phyloP scores from a whole-genome alignment of 371 early-diverging fungal species.

The Dichotomocladium elegans region DNA sequence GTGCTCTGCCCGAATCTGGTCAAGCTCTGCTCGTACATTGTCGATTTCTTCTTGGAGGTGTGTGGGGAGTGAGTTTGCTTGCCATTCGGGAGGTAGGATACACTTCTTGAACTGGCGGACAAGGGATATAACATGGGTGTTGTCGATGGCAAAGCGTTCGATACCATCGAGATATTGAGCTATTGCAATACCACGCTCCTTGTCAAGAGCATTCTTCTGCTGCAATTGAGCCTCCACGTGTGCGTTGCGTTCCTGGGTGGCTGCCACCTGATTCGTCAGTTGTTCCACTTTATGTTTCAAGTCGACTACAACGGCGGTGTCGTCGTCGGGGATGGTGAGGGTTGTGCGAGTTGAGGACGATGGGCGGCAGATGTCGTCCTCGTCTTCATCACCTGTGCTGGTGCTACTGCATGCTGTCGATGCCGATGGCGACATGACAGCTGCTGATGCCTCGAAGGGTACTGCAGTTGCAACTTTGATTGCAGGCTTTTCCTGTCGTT shows the following conservation, averaged over 20 bases:
- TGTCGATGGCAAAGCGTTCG: too few species aligned
- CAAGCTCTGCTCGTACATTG: too few species aligned
- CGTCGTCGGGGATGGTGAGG: constrained; percentile 4
- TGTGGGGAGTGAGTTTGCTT: too few species aligned
- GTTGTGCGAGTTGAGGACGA: constrained; percentile 7
- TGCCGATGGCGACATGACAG: too few species aligned
- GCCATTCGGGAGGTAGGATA: too few species aligned
- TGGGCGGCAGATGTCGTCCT: background rate
- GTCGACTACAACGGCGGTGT: constrained; percentile 1
- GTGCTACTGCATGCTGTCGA: background rate
- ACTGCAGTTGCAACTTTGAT: background rate
- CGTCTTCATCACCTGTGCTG: background rate
- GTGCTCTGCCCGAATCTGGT: too few species aligned
- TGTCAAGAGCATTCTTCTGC: background rate
- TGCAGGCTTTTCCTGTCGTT: too few species aligned
- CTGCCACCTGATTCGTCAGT: constrained; percentile 9
- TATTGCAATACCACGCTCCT: constrained; percentile 1
- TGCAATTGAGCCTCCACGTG: constrained; percentile 9
- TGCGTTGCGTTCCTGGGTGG: constrained; percentile 11
- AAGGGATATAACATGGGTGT: too few species aligned
- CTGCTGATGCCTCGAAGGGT: too few species aligned
- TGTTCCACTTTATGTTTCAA: constrained; percentile 12
- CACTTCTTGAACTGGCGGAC: too few species aligned
- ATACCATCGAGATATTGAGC: constrained; percentile 1
- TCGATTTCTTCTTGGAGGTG: too few species aligned